Evolutionary conservation across 140 eudicot genomes (phyloP).

Genomic region (Anethum foeniculum): DNA sequence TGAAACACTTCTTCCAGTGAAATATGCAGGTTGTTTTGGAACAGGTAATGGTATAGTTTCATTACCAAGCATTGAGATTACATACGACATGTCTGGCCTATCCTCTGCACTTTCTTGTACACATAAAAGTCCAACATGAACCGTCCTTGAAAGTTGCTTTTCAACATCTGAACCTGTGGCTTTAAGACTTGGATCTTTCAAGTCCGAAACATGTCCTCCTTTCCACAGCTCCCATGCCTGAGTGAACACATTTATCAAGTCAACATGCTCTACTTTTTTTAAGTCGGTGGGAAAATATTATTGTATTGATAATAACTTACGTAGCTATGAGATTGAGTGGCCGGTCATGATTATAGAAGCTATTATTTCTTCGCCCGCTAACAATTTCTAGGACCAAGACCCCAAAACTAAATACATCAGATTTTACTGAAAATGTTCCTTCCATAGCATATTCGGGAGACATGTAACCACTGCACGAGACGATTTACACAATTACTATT

Average conservation of each 20-base stretch:
- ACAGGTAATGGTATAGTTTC: conserved; percentile 22
- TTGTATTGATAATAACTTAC: conserved; percentile 20
- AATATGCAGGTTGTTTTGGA: conserved; percentile 25
- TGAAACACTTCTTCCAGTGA: conserved; percentile 15
- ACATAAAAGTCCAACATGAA: conserved; percentile 25
- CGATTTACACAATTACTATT: background rate
- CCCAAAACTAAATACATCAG: conserved; percentile 51
- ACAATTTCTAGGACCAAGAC: conserved; percentile 43
- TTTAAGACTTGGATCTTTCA: conserved; percentile 20
- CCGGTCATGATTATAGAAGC: conserved; percentile 26
- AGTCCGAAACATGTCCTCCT: conserved; percentile 19
- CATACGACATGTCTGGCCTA: conserved; percentile 22
- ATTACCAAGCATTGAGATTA: conserved; percentile 31
- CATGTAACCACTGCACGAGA: conserved; percentile 42
- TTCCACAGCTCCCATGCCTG: conserved; percentile 33
- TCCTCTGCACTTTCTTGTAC: conserved; percentile 38
- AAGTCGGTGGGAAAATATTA: conserved; percentile 11
- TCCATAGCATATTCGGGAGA: conserved; percentile 54
- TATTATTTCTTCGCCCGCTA: conserved; percentile 39
- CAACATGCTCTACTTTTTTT: conserved; percentile 9
- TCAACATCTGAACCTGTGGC: background rate
- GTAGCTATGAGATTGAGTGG: conserved; percentile 37
- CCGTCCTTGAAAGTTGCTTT: conserved; percentile 18
- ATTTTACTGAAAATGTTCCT: conserved; percentile 48
- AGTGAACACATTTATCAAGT: conserved; percentile 12